Evolutionary conservation across 73 alveolate genomes (phyloP), one percentile per base, ranked within the genome.

Genomic region (Paramecium tetraurelia): DNA sequence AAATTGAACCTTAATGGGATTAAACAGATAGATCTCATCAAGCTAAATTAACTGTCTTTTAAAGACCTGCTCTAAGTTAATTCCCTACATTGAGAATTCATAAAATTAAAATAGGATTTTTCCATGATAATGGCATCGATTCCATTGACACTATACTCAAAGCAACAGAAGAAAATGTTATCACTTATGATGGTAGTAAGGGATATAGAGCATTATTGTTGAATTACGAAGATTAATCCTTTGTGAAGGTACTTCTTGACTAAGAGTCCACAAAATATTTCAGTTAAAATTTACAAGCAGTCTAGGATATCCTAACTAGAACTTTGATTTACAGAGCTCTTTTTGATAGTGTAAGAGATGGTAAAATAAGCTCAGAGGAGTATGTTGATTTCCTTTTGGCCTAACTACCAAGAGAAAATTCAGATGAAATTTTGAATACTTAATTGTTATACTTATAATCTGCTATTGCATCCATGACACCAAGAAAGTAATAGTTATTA

Each of bases 1-100:
- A 96, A 93, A 83, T 96, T 57, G 93, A 92, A 24, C 95, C 96
- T 24, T 69, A 43, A 40, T 93, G 94, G 95, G 97, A 94, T 71
- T 85, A 84, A 46, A 38, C 92, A 2, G 71, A 63, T 24, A 68
- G 94, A 89, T 53, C 50, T 8, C 85, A 24, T 18, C 21, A 89
- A 38, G 50, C 94, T 6, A 18, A 89, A 72, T 71, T 89, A 46
- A 58, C 59, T 0, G 46, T 89, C 7, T 27, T n/a, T n/a, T 71
- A 89, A 71, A 89, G 92, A 43, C 46, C 86, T 18, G 87, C 94
- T 7, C 27, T 89, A n/a, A 18, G 53, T 38, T 38, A 70, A 83
- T 83, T 44, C 85, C 86, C 94, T 36, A 71, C 94, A 22, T 31
- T 89, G 20, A 89, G 94, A 89, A 29, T 44, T 22, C 94, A 89